Conservation (phyloP, 805 yeast species). For the Metschnikowia anglica region DNA sequence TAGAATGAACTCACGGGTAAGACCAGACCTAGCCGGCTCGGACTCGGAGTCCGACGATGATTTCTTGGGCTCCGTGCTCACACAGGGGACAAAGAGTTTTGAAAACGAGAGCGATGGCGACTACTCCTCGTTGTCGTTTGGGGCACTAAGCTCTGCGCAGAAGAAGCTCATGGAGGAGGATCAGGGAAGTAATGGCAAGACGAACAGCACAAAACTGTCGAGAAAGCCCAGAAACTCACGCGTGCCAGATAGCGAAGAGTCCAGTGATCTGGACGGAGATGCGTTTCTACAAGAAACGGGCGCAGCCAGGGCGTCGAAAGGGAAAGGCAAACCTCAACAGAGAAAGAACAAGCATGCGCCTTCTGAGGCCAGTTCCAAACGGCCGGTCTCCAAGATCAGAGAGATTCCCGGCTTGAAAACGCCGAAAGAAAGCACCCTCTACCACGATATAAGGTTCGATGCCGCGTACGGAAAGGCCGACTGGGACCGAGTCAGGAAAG, state of each 20-base stretch:
- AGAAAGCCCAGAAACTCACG: slow-evolving; percentile 10
- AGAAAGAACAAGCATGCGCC: slow-evolving; percentile 79
- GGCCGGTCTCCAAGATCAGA: slow-evolving; percentile 66
- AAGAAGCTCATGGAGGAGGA: slow-evolving; percentile 37
- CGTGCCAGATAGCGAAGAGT: slow-evolving; percentile 18
- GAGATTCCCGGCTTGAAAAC: slow-evolving; percentile 66
- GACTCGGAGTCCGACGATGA: slow-evolving; percentile 23
- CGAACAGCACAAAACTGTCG: slow-evolving; percentile 6
- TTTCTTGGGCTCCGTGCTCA: slow-evolving; percentile 19
- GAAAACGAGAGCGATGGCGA: slow-evolving; percentile 41
- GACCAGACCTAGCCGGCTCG: slow-evolving; percentile 9
- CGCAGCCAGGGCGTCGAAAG: slow-evolving; percentile 21
- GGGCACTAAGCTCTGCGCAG: slow-evolving; percentile 61
- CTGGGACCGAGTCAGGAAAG: slow-evolving; percentile 59
- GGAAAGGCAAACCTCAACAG: slow-evolving; percentile 22
- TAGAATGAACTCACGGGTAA: slow-evolving; percentile 10
- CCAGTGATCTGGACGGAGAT: slow-evolving; percentile 18
- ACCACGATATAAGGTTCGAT: slow-evolving; percentile 87
- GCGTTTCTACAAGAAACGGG: neutral
- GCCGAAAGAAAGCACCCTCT: slow-evolving; percentile 42
- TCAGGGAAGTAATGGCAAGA: slow-evolving; percentile 16
- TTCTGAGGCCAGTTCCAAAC: slow-evolving; percentile 70
- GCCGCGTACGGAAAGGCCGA: slow-evolving; percentile 86
- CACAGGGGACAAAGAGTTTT: slow-evolving; percentile 4
- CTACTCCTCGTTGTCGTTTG: slow-evolving; percentile 57